Base-by-base conservation (phyloP, 257 asterid species). In the Solanum sparsipilum region DNA sequence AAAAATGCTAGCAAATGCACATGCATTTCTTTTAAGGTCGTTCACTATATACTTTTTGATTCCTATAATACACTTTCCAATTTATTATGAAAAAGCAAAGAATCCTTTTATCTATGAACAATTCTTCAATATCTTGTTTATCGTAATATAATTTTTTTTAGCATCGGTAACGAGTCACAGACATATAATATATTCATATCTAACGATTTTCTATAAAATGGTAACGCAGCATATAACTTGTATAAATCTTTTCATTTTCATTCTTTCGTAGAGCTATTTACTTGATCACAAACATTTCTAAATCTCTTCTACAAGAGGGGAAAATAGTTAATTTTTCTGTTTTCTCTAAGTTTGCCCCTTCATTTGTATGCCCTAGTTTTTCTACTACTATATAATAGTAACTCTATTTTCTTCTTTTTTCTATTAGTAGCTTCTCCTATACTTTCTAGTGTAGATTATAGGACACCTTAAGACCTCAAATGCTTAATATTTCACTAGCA, bases 401-500 rank as follows among this genome's bases (percentile, higher is more conserved):
- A 73, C 29, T 73, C 31, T 13, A 11, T 76, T n/a, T n/a, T n/a
- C 29, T 23, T 75, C 29, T 48, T 39, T n/a, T 23, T 75, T 12
- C 8, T 6, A 78, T 13, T 39, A 5, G 13, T 78, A 41, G 63
- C 84, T 78, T 78, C 38, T 41, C 25, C 13, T 13, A 78, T 27
- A 41, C n/a, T 25, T 41, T 70, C 18, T 36, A 75, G 13, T 41
- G 4, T 25, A 78, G 12, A 44, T 5, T 44, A 79, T 79, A 79
- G 35, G 38, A 88, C 85, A 71, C 32, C 83, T 87, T 35, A 85
- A 87, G 89, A 75, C 39, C 68, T 86, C 74, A 60, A 58, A 68
- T 56, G 36, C n/a, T 88, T 88, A 65, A 76, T 89, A 89, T 87
- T 90, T 88, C 86, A 89, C 84, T 36, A 72, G 75, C 90, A 89